Base-by-base conservation (phyloP, 1,284 basidiomycete species). In the Malassezia japonica region DNA sequence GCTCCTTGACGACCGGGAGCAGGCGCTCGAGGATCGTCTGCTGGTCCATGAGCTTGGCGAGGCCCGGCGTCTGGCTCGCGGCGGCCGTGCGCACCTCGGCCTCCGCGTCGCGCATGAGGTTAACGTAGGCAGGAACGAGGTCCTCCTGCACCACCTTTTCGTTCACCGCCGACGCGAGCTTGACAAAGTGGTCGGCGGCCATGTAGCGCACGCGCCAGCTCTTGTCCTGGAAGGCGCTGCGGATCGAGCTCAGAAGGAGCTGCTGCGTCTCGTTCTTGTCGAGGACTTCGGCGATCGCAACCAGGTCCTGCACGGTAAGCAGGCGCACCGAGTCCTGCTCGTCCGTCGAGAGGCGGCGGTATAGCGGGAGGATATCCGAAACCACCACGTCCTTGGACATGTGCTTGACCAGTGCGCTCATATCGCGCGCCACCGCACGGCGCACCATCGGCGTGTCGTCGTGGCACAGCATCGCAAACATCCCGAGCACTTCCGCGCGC, bases 401-500 rank as follows among this genome's bases (percentile, higher is more conserved):
- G 37, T 67, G 66, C 54, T 72, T 73, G 16, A 66, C 65, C 23
- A 74, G 70, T 7, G 69, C 67, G 27, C 86, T 91, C 48, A 98
- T 83, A 80, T 87, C 90, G 75, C 91, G 94, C 10, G 92, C 91
- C 41, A 90, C 91, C 23, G 94, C 91, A 59, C 94, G 80, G 70
- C 92, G 81, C 58, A 98, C 94, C 94, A 99, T 99, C 29, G 94
- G 94, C 13, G 94, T 99, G 73, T 99, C 94, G 72, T 98, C 94
- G 28, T 83, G 81, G 37, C 86, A 86, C 32, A 99, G 80, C 16
- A 81, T 79, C 13, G 83, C 79, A 67, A 87, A 99, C 55, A 85
- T 82, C 74, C 85, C 86, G 60, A 91, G 82, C 67, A 98, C 78
- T 48, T 96, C 92, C 52, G 89, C 87, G 74, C 95, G 89, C 48